Percentiles rank a stretch among this genome's conserved stretches.
phyloP scores from a whole-genome alignment of 2,329 filamentous ascomycete genomes.

The Arthroderma sp. region DNA sequence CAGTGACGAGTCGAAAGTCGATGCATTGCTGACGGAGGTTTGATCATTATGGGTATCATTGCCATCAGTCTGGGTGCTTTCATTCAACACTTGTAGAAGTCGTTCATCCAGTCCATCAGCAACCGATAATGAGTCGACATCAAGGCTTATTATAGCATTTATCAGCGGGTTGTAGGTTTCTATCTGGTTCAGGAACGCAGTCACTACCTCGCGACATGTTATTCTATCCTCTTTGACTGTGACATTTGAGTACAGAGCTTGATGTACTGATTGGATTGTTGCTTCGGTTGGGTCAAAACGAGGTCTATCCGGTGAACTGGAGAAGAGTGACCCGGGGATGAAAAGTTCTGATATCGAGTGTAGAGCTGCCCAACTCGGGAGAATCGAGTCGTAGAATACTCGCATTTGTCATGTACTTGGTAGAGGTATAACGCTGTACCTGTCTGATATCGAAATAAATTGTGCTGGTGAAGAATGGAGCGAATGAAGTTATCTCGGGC shows the following conservation, averaged over 20 bases:
- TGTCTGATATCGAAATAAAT: too few relatives aligned
- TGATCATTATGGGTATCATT: background rate
- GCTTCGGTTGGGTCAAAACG: conserved; percentile 45
- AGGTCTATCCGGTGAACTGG: background rate
- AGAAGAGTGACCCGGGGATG: background rate
- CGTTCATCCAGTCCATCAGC: conserved; percentile 41
- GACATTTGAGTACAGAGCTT: conserved; percentile 41
- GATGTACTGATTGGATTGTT: conserved; percentile 46
- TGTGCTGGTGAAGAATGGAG: too few relatives aligned
- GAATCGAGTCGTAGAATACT: background rate
- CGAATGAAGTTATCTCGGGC: too few relatives aligned
- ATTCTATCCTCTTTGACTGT: conserved; percentile 18
- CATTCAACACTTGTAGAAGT: background rate
- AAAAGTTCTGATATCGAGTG: background rate
- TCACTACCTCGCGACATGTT: conserved; percentile 45
- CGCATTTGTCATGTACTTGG: background rate
- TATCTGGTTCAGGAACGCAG: conserved; percentile 46
- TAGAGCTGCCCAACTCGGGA: background rate
- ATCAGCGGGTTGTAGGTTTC: conserved; percentile 44
- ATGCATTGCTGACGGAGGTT: background rate
- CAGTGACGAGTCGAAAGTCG: conserved; percentile 29
- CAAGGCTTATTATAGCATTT: conserved; percentile 47
- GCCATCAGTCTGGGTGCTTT: background rate
- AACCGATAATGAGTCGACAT: conserved; percentile 36
- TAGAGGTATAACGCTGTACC: background rate